Evolutionary conservation across 1,284 basidiomycete genomes (phyloP).

Genomic region (Cystobasidium slooffiae): DNA sequence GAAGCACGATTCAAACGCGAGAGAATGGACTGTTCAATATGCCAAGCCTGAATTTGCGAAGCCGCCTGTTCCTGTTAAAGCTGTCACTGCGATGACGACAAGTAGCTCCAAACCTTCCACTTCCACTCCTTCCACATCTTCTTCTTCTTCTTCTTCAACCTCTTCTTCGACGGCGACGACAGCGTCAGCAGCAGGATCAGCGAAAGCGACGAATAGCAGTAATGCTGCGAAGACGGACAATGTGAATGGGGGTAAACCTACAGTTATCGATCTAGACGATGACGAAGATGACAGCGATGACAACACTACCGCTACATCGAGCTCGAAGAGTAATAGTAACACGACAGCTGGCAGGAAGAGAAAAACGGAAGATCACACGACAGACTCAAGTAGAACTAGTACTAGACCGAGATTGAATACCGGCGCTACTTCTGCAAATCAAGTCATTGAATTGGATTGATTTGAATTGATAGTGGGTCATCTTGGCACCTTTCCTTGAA

Average conservation of each 20-base stretch:
- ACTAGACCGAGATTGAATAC: background rate
- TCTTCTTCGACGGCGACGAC: background rate
- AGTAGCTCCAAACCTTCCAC: background rate
- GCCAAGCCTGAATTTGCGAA: conserved; percentile 86
- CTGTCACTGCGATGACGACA: background rate
- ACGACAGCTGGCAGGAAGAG: conserved; percentile 3
- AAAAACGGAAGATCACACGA: conserved; percentile 2
- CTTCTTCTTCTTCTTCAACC: background rate
- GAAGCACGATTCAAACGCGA: conserved; percentile 89
- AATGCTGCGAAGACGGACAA: background rate
- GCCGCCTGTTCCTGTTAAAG: conserved; percentile 86
- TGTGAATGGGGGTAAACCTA: background rate
- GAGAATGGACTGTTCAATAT: conserved; percentile 59
- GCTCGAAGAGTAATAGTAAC: background rate
- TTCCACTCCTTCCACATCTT: conserved; percentile 6
- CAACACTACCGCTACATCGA: background rate
- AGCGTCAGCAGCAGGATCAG: background rate
- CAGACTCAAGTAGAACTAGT: conserved; percentile 4
- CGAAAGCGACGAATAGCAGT: no score
- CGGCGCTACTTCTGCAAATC: background rate
- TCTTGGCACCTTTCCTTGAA: no score
- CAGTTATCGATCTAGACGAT: conserved; percentile 30
- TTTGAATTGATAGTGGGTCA: background rate
- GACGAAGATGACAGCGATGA: conserved; percentile 10
- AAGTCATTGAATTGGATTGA: conserved; percentile 33